These are phyloP conservation scores for Euptelea pleiosperma DNA, from an alignment of 164 flowering plant species.

Conservation along the genomic window DNA sequence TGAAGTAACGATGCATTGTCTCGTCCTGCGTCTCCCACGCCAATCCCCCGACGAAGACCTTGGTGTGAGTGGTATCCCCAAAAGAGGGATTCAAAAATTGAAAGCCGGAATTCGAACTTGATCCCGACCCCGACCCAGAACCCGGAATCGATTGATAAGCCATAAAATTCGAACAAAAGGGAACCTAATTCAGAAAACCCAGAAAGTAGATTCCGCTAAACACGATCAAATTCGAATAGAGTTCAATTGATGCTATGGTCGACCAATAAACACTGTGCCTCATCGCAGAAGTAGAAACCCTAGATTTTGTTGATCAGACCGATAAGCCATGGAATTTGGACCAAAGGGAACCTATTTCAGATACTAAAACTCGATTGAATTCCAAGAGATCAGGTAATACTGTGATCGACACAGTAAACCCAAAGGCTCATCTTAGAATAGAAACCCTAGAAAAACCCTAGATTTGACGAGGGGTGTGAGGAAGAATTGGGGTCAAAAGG, in stretches of 20 bases:
- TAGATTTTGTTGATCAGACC: too few relatives aligned
- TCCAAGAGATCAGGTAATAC: conserved; percentile 20
- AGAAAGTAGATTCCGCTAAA: neutral
- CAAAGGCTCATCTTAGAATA: conserved; percentile 12
- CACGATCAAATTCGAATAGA: neutral
- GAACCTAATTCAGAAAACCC: neutral
- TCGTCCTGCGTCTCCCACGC: conserved; percentile 97
- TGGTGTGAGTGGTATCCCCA: conserved; percentile 86
- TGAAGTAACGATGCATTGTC: conserved; percentile 68
- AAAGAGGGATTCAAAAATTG: conserved; percentile 66
- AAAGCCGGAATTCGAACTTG: conserved; percentile 46
- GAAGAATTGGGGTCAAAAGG: conserved; percentile 17
- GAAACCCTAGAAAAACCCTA: conserved; percentile 45
- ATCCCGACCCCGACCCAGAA: conserved; percentile 40
- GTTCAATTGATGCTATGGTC: too few relatives aligned
- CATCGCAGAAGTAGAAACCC: too few relatives aligned
- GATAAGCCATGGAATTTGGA: too few relatives aligned
- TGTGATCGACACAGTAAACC: conserved; percentile 27
- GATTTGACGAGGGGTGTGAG: conserved; percentile 3
- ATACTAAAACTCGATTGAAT: neutral
- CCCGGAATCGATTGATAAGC: conserved; percentile 54
- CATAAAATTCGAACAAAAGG: conserved; percentile 27
- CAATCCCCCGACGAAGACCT: conserved; percentile 87
- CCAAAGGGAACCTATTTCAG: too few relatives aligned
- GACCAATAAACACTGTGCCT: too few relatives aligned